Conservation (phyloP, 2,329 filamentous ascomycete species). For the Botryotinia narcissicola region DNA sequence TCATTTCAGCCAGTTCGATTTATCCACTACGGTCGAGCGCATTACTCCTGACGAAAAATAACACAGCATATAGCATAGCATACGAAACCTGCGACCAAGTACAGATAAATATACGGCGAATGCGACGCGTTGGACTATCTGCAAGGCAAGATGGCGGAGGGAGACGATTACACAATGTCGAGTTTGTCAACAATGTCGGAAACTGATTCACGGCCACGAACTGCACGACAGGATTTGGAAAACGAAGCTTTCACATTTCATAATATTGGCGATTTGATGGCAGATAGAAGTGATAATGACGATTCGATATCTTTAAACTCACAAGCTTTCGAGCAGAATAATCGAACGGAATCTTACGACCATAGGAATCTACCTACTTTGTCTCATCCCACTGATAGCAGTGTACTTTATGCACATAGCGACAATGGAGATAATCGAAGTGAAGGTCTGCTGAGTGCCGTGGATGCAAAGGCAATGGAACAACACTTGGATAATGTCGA, state of each 20-base stretch:
- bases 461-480: slow-evolving; percentile 39
- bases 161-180: slow-evolving; percentile 25
- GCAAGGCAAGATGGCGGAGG: slow-evolving; percentile 35
- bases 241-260: slow-evolving; percentile 35
- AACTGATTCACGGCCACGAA: slow-evolving; percentile 32
- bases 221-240: slow-evolving; percentile 32
- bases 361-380: slow-evolving; percentile 31
- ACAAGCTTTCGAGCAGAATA: slow-evolving; percentile 26
- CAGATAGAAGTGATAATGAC: slow-evolving; percentile 31
- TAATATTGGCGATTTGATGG: slow-evolving; percentile 34
- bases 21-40: slow-evolving; percentile 24
- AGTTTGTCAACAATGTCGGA: slow-evolving; percentile 19
- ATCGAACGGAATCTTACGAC: slow-evolving; percentile 30
- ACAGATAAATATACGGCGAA: slow-evolving; percentile 23
- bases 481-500: slow-evolving; percentile 60
- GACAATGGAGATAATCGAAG: slow-evolving; percentile 30
- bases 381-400: slow-evolving; percentile 33
- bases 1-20: not conserved
- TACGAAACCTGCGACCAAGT: slow-evolving; percentile 4
- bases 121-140: slow-evolving; percentile 31
- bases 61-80: not conserved
- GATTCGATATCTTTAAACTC: slow-evolving; percentile 31
- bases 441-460: slow-evolving; percentile 29
- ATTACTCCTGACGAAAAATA: slow-evolving; percentile 16
- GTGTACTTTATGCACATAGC: slow-evolving; percentile 33